Evolutionary conservation across 768 basidiomycete genomes (phyloP).

Genomic region (Polyporus arcularius): DNA sequence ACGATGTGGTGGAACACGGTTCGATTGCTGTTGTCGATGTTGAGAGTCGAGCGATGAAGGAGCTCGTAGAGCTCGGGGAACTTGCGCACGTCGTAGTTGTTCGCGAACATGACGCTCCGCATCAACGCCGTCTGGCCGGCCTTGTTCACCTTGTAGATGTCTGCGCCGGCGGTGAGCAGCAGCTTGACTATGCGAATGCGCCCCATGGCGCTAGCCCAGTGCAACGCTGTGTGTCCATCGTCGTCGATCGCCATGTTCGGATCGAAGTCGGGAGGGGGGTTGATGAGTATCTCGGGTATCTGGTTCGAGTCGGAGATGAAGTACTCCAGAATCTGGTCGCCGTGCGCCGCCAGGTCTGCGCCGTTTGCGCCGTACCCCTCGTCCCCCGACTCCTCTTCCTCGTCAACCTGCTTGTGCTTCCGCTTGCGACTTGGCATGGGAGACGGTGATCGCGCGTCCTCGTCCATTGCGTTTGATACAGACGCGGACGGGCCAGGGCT

Average conservation of each 20-base stretch:
- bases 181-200: slow-evolving; percentile 94
- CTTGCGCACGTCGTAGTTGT: slow-evolving; percentile 99
- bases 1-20: slow-evolving; percentile 98
- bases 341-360: slow-evolving; percentile 64
- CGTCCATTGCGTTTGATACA: slow-evolving; percentile 43
- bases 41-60: slow-evolving; percentile 95
- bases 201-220: slow-evolving; percentile 99
- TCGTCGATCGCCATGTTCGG: slow-evolving; percentile 97
- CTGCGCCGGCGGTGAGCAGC: slow-evolving; percentile 89
- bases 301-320: slow-evolving; percentile 97
- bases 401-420: slow-evolving; percentile 48
- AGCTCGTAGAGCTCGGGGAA: slow-evolving; percentile 98
- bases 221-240: slow-evolving; percentile 94
- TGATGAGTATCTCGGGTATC: slow-evolving; percentile 83
- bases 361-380: slow-evolving; percentile 48
- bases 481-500: slow-evolving; percentile 50
- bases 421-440: slow-evolving; percentile 45
- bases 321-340: slow-evolving; percentile 96
- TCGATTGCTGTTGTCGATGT: slow-evolving; percentile 97
- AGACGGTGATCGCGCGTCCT: slow-evolving; percentile 37
- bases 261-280: slow-evolving; percentile 89
- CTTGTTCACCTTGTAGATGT: slow-evolving; percentile 96
- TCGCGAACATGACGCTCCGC: slow-evolving; percentile 99
- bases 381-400: slow-evolving; percentile 46
- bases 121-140: slow-evolving; percentile 96